Base-by-base conservation (phyloP, 805 yeast species). In the Wickerhamomyces chaumierensis region DNA sequence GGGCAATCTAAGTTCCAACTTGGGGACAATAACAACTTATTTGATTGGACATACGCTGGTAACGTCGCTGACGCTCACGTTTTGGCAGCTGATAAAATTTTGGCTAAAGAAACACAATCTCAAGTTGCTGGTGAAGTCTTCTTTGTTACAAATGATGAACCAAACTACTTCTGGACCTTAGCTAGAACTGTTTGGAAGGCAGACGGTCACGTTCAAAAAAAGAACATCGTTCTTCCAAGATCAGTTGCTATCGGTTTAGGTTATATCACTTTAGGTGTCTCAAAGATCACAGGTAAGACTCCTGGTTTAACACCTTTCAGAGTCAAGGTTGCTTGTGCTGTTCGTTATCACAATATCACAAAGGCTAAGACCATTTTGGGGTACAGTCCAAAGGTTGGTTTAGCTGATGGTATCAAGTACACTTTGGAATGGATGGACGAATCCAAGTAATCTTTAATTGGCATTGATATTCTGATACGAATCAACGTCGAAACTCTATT, bases 11-110 rank as follows among this genome's bases (percentile, higher is more conserved):
- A 82, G 58, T 85, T 85, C 60, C 99, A 92, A 62, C 68, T 92
- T 36, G 98, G 99, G 47, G 94, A 86, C 57, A 92, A 92, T 62
- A 77, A 83, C 57, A 92, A 92, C 56, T 62, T 92, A 40, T 92
- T 90, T 52, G 99, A 92, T 58, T 88, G 95, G 84, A 86, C 97
- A 0, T 92, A 87, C 55, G 97, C 81, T n/a, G 97, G 96, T 12
- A 92, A 92, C 60, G 97, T 94, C 31, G 97, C 98, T 0, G 94
- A 87, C 60, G 81, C 96, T 9, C 99, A 92, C 57, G 90, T 90
- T 9, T 65, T 92, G 37, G 98, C 97, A 1, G 94, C 96, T 5
- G 65, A 81, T 52, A 78, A 78, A 57, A 58, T 88, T 16, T 58
- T 85, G 36, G 65, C 73, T 40, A 63, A 71, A 5, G 48, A 48